phyloP scores from a whole-genome alignment of 108 stramenopile genomes.

The Schizochytrium sp. region DNA sequence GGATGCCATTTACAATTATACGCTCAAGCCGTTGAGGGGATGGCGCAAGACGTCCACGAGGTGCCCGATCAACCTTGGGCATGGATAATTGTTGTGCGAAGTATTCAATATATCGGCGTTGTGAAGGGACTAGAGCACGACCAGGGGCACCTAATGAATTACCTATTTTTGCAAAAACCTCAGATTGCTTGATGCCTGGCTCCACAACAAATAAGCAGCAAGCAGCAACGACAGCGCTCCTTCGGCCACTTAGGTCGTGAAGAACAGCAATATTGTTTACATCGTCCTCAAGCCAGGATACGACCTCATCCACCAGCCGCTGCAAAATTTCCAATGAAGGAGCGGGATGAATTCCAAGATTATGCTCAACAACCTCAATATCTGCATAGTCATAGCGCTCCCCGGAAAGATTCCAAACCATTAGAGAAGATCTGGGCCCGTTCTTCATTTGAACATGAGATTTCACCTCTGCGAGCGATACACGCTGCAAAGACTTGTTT shows the following conservation, averaged over 20 bases:
- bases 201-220: slow-evolving; percentile 28
- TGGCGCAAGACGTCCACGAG: background rate
- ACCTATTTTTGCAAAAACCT: background rate
- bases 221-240: slow-evolving; percentile 35
- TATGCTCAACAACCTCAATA: slow-evolving; percentile 26
- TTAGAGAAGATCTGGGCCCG: background rate
- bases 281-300: background rate
- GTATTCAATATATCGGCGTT: slow-evolving; percentile 25
- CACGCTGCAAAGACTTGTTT: background rate
- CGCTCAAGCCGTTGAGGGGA: slow-evolving; percentile 9
- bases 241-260: slow-evolving; percentile 49
- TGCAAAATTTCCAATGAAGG: background rate
- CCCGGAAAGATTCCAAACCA: slow-evolving; percentile 55
- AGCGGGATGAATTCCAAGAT: slow-evolving; percentile 34
- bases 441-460: background rate
- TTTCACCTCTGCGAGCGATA: background rate
- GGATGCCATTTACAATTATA: slow-evolving; percentile 56
- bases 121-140: slow-evolving; percentile 22
- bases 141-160: slow-evolving; percentile 2
- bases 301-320: background rate
- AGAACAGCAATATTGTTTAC: background rate
- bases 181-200: background rate
- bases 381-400: slow-evolving; percentile 47
- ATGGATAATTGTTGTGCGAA: background rate
- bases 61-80: too few relatives aligned